Base-by-base conservation (phyloP, 345 rosid genomes). In the Salix arbutifolia region DNA sequence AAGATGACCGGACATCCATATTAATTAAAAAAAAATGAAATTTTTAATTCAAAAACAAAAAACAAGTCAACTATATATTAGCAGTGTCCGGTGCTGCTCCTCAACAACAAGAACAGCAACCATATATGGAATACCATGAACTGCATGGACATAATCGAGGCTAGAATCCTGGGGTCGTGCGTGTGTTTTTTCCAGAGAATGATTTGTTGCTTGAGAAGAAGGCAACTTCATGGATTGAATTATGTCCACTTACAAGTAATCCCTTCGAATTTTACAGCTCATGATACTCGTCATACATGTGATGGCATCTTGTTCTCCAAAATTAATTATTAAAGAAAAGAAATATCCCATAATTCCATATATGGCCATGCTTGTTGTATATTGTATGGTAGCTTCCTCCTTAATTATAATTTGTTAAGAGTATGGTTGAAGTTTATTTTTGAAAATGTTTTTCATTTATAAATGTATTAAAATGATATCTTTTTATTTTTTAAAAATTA, bases 191-290 rank as follows among this genome's bases (percentile, higher is more conserved):
- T 23, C 28, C 64, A 31, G 70, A 71, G 83, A 78, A 71, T 61
- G 76, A 85, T 83, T 75, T 85, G 68, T 81, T 83, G 84, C 85
- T 78, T 78, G 33, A 52, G 48, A 42, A 62, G 31, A 25, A 81
- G 79, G 82, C 80, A 81, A 79, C 14, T 31, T 1, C 6, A 30
- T 67, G 14, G 10, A 58, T 53, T 11, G 16, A 56, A 14, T 25
- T 3, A 25, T 69, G 16, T 23, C 18, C 26, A 28, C 18, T 14
- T 42, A 4, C 21, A 52, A 52, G 58, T 19, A 52, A 52, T 52
- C 10, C 58, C 8, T 6, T 6, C 0, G 58, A 52, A 19, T 52
- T 52, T 52, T 52, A 52, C 58, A 52, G 19, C 58, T 19, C 58
- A 52, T 2, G 44, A 10, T 17, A 0, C 56, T 50, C n/a, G 23